Percentiles rank a stretch among this genome's conserved stretches.
phyloP scores from a whole-genome alignment of 805 yeast species.

The Yarrowia hollandica region DNA sequence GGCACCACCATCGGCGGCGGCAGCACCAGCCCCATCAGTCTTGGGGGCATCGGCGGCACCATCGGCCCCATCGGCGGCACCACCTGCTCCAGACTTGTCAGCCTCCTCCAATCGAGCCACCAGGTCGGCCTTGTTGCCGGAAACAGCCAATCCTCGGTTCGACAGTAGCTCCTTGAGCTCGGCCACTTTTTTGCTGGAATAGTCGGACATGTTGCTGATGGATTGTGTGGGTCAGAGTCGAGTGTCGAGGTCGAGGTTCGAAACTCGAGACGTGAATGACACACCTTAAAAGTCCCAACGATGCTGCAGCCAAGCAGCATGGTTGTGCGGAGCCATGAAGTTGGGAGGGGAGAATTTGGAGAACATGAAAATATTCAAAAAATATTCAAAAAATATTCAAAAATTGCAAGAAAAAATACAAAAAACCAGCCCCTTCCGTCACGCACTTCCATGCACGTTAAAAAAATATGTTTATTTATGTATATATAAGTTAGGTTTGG shows the following conservation, averaged over 20 bases:
- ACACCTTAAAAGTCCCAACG: neutral
- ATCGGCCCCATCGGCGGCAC: neutral
- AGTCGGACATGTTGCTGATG: slow-evolving; percentile 34
- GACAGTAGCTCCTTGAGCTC: slow-evolving; percentile 80
- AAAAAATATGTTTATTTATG: neutral
- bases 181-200: slow-evolving; percentile 50
- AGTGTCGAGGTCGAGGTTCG: neutral
- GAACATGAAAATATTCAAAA: too few relatives aligned
- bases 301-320: too few relatives aligned
- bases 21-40: too few relatives aligned
- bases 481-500: slow-evolving; percentile 12
- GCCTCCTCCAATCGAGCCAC: slow-evolving; percentile 61
- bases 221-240: neutral
- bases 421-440: neutral
- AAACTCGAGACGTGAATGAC: too few relatives aligned
- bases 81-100: slow-evolving; percentile 46
- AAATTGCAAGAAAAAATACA: too few relatives aligned
- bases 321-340: too few relatives aligned
- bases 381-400: too few relatives aligned
- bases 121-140: slow-evolving; percentile 82
- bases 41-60: neutral
- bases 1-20: neutral
- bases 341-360: too few relatives aligned
- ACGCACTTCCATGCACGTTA: neutral
- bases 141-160: slow-evolving; percentile 60